Base-by-base conservation (phyloP, 2,329 filamentous ascomycete species). In the Pseudocercospora fuligena region DNA sequence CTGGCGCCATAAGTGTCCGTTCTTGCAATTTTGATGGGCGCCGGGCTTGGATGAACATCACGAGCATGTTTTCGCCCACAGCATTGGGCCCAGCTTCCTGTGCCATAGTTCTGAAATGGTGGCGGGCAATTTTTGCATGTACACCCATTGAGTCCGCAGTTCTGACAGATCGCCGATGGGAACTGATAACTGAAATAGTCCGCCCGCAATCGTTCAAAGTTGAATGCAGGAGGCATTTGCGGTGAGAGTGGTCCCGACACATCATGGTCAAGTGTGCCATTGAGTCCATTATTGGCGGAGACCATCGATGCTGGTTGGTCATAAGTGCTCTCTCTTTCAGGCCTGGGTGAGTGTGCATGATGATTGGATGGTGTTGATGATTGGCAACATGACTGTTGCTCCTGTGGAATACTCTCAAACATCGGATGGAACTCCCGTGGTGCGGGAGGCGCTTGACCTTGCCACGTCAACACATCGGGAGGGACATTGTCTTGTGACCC, bases 41-140 rank as follows among this genome's bases (percentile, higher is more conserved):
- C 60, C 11, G 71, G 68, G 9, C 69, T 58, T 1, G 72, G 68
- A 31, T 74, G 71, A 8, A 67, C 64, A 16, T 72, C 73, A 23
- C 74, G 69, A 8, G 75, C 74, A 64, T 77, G 75, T 64, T 75
- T 76, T 9, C 76, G 71, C 3, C 74, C 73, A 65, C 76, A 77
- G 65, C 73, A 75, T 53, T 77, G 74, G 54, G 74, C 75, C 76
- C 76, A 78, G 63, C 72, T 75, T 6, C 74, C 72, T 5, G 64
- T 74, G 31, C 64, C 67, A 40, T 70, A 70, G 58, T 71, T 75
- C 63, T 78, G 76, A 63, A 78, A 75, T 54, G 75, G 66, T 3
- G 75, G 73, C 8, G 76, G 76, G 59, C 76, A 78, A 40, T 73
- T 75, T 19, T 74, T 65, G 61, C 76, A 78, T 27, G 74, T 77